Base-by-base conservation (phyloP, 1,284 basidiomycete genomes). In the Ustilago sp. region DNA sequence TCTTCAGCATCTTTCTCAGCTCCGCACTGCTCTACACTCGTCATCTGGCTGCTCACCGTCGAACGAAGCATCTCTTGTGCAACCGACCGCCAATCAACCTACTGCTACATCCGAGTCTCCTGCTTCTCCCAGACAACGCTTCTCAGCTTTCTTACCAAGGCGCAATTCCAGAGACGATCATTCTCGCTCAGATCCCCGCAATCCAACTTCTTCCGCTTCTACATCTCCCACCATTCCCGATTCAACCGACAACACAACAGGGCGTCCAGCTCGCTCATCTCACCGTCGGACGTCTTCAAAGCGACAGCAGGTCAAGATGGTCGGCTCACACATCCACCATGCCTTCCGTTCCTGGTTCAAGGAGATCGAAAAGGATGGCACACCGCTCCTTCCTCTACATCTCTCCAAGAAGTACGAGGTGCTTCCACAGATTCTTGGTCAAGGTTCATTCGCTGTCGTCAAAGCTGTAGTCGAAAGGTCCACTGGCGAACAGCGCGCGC, bases 361-460 rank as follows among this genome's bases (percentile, higher is more conserved):
- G 52, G 76, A 83, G 70, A 83, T 80, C n/a, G 81, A 82, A 50
- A 63, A 66, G 34, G 81, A 82, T 45, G 82, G 82, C 45, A 74
- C 80, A 2, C 82, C 82, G 4, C 64, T 81, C 23, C 70, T 83
- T n/a, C 82, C 82, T 9, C 43, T 61, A 19, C 68, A 78, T 9
- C 80, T 84, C 34, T 77, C 80, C 17, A 74, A 81, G 31, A 85
- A 86, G 71, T 86, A 86, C 71, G 43, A 50, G 2, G 76, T 86
- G 0, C 58, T 66, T 8, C 66, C 74, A 11, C 56, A 65, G 5
- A 67, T 81, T 3, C 70, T 86, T 6, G 85, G 84, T 15, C 80
- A 81, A 52, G 85, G 84, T 51, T 80, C 81, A 8, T 86, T 86
- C 61, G 84, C 84, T 23, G 74, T 84, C 19, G 84, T 86, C 55